Conservation (phyloP, 257 asterid genomes). For the Solanum paucissectum region DNA sequence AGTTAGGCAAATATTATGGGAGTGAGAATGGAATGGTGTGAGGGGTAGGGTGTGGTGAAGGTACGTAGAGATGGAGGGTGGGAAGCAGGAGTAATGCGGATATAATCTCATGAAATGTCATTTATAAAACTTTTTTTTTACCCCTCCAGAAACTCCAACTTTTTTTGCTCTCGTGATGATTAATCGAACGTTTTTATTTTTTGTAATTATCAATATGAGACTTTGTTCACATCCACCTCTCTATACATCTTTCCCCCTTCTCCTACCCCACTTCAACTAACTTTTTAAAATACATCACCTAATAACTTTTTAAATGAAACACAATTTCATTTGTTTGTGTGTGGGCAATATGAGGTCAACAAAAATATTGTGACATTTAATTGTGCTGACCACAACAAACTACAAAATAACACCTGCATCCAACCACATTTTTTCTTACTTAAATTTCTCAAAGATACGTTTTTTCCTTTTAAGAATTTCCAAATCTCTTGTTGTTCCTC, state of each 20-base stretch:
- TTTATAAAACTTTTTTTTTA: too few species aligned
- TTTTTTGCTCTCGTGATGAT: too few species aligned
- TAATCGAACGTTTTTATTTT: too few species aligned
- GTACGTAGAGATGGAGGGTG: too few species aligned
- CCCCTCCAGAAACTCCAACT: too few species aligned
- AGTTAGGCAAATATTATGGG: too few species aligned
- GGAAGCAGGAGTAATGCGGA: too few species aligned
- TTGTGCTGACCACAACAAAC: not conserved
- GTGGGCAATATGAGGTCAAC: not conserved
- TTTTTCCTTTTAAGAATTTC: not conserved
- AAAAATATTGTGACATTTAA: not conserved
- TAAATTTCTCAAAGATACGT: not conserved
- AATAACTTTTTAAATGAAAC: not conserved
- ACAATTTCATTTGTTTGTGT: not conserved
- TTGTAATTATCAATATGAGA: too few species aligned
- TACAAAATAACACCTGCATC: not conserved
- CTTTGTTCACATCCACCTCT: not conserved
- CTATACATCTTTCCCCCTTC: not conserved
- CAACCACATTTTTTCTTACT: not conserved
- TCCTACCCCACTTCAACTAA: not conserved
- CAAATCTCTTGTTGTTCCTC: not conserved
- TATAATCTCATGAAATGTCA: too few species aligned
- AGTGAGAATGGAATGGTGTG: too few species aligned
- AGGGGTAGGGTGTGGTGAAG: too few species aligned
- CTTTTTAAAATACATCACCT: not conserved